Base-by-base conservation (phyloP, 805 yeast genomes). In the Candida ulmi region DNA sequence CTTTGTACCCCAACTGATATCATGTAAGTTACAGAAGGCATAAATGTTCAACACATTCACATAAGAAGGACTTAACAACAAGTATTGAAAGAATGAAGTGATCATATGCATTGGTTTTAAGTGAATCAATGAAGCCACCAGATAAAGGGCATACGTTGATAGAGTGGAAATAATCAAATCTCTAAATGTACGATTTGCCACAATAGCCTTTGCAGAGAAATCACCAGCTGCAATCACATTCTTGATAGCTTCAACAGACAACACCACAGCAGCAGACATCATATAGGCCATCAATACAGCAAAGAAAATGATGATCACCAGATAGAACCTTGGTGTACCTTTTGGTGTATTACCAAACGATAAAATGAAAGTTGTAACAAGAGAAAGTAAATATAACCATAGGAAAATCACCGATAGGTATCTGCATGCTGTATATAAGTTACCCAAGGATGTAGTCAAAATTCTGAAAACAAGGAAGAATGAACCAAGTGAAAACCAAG, bases 1-100 rank as follows among this genome's bases (percentile, higher is more conserved):
- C 60, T 90, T 87, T 4, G 96, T 91, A 59, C 98, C 98, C 98
- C 98, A 91, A 7, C 96, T 85, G 35, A 91, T 80, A 67, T 91
- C 99, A 61, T 91, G 96, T 44, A 91, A 83, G 62, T 91, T 91
- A 68, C 97, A 90, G 60, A 91, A 90, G 3, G 98, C 95, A 63
- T 91, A 91, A 45, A 91, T 91, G 61, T 88, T 88, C 57, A 91
- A 69, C 38, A 90, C 91, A 55, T 91, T 90, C 62, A 88, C 80
- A 60, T 90, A 93, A 0, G 95, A 78, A 0, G 99, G 99, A 46
- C 90, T 80, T 41, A 91, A 62, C 45, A 91, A 62, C 43, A 91
- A 60, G 57, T 91, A 91, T 62, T 91, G 99, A 19, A 76, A 51
- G 59, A 88, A 85, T 36, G 93, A 80, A 0, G 97, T 88, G 47